These are phyloP conservation scores for Kodamaea leandrae DNA, from an alignment of 805 yeast genomes.

Conservation along the genomic window DNA sequence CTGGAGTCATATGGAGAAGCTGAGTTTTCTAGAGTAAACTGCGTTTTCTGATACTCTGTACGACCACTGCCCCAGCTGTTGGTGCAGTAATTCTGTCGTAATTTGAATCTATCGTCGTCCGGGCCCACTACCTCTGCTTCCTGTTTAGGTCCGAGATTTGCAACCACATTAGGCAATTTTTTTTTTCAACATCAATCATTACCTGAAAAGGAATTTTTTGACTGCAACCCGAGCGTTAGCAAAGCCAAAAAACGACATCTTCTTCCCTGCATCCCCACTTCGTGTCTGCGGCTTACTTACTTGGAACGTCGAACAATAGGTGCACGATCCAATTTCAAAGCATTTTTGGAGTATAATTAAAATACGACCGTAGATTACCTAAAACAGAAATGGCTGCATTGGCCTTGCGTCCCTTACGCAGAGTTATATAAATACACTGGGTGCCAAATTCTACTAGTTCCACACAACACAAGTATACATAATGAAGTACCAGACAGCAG, in stretches of 20 bases:
- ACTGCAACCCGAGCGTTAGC: background rate
- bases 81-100: background rate
- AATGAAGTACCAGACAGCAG: background rate
- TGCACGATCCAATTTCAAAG: background rate
- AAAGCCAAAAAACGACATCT: background rate
- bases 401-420: background rate
- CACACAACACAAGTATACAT: too few relatives aligned
- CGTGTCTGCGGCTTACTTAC: background rate
- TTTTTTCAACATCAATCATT: background rate
- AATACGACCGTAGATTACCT: background rate
- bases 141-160: background rate
- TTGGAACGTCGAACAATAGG: background rate
- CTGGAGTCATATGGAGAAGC: too few relatives aligned
- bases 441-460: background rate
- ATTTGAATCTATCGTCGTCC: background rate
- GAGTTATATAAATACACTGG: background rate
- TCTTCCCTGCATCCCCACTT: background rate
- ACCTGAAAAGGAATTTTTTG: conserved; percentile 1
- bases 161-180: background rate
- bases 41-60: background rate
- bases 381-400: background rate
- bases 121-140: background rate
- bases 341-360: background rate
- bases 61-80: too few relatives aligned
- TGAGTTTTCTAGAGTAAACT: too few relatives aligned